Conservation (phyloP, 345 rosid genomes). For the Mangifera indica region DNA sequence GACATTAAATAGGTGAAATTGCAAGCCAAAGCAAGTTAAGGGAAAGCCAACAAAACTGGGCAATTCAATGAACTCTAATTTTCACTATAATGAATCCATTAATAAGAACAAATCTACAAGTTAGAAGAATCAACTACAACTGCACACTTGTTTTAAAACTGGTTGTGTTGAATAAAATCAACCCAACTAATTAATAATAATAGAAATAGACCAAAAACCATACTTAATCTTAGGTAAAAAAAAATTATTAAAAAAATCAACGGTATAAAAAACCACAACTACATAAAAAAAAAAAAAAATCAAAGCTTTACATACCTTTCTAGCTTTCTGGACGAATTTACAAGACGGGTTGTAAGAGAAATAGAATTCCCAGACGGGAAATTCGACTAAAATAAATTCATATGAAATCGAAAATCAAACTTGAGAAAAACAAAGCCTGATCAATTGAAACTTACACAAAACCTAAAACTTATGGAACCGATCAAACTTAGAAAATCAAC, state of each 20-base stretch:
- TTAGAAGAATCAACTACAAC: neutral
- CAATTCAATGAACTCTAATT: neutral
- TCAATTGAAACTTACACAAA: neutral
- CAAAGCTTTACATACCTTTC: neutral
- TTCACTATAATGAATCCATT: neutral
- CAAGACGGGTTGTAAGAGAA: neutral
- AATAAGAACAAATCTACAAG: neutral
- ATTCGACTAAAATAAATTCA: neutral
- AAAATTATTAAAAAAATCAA: neutral
- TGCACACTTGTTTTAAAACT: neutral
- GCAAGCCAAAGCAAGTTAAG: neutral
- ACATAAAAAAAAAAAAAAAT: neutral
- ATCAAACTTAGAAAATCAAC: neutral
- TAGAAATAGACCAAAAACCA: neutral
- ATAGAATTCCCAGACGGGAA: conserved; percentile 7
- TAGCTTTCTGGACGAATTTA: neutral
- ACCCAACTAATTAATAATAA: neutral
- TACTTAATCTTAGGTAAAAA: too few relatives aligned
- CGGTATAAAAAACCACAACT: neutral
- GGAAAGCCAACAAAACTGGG: neutral
- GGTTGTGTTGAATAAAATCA: neutral
- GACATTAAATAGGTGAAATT: neutral
- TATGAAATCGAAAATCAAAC: neutral
- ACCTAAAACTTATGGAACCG: neutral
- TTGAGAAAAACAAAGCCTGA: neutral